Evolutionary conservation across 257 asterid species (phyloP).

Genomic region (Euphrasia confusa): DNA sequence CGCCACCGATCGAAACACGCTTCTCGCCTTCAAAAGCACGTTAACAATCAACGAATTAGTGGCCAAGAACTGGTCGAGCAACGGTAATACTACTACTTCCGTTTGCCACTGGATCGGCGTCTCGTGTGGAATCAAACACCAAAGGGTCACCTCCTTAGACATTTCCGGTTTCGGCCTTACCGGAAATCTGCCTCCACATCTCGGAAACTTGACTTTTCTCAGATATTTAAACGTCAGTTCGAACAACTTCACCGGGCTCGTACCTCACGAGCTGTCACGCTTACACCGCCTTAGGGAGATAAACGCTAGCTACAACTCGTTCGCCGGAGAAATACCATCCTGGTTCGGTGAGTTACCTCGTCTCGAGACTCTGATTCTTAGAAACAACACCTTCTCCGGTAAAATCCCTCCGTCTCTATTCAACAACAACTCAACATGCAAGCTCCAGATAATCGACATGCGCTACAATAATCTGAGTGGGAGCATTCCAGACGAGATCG

Average conservation of each 20-base stretch:
- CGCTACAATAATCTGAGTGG: not conserved
- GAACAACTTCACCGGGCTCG: constrained; percentile 13
- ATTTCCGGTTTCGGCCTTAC: constrained; percentile 21
- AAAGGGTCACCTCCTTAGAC: constrained; percentile 29
- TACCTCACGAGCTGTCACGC: constrained; percentile 1
- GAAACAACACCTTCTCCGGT: too few relatives aligned
- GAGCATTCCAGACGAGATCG: not conserved
- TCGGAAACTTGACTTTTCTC: too few relatives aligned
- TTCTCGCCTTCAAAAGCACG: constrained; percentile 30
- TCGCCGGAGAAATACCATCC: too few relatives aligned
- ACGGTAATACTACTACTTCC: not conserved
- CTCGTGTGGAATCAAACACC: constrained; percentile 26
- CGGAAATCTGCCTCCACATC: constrained; percentile 25
- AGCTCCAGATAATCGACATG: too few relatives aligned
- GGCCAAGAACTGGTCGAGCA: constrained; percentile 20
- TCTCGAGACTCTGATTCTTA: too few relatives aligned
- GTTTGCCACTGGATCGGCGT: constrained; percentile 39
- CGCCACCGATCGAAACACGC: constrained; percentile 29
- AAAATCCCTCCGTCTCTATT: too few relatives aligned
- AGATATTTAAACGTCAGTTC: too few relatives aligned
- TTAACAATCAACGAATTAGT: not conserved
- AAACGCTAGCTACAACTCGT: too few relatives aligned
- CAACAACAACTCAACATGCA: too few relatives aligned
- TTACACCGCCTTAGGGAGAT: too few relatives aligned
- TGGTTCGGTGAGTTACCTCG: too few relatives aligned